Conservation (phyloP, 2,329 filamentous ascomycete species). For the Amauroascus niger region DNA sequence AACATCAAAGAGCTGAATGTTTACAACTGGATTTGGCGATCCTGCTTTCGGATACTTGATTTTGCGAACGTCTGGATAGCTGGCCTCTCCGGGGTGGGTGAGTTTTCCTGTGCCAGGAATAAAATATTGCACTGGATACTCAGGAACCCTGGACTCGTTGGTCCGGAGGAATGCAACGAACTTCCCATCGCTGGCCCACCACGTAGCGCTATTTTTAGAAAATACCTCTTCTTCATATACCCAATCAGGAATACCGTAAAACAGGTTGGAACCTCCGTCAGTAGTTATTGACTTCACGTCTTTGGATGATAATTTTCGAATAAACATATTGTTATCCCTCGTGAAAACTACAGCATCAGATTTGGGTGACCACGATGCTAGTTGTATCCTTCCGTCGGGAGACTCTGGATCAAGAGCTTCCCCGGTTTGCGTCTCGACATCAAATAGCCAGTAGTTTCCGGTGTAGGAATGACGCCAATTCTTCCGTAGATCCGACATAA, state of each 20-base stretch:
- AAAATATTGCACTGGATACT: constrained; percentile 90
- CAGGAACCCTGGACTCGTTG: constrained; percentile 83
- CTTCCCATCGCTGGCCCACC: constrained; percentile 88
- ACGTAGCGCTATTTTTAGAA: constrained; percentile 67
- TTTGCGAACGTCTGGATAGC: constrained; percentile 77
- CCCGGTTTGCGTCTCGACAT: constrained; percentile 68
- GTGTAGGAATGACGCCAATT: constrained; percentile 89
- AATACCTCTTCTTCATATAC: constrained; percentile 90
- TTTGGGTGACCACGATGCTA: constrained; percentile 80
- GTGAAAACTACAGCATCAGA: constrained; percentile 87
- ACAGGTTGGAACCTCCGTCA: constrained; percentile 79
- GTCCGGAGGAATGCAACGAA: constrained; percentile 87
- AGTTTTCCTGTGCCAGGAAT: constrained; percentile 66
- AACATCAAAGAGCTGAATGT: constrained; percentile 81
- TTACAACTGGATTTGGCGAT: constrained; percentile 81
- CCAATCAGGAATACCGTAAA: constrained; percentile 96
- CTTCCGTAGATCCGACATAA: constrained; percentile 60
- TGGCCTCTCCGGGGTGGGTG: constrained; percentile 63
- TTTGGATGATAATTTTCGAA: constrained; percentile 56
- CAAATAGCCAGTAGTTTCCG: constrained; percentile 81
- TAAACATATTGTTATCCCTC: constrained; percentile 77
- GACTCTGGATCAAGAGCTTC: constrained; percentile 67
- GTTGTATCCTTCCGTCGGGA: constrained; percentile 58
- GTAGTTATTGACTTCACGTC: constrained; percentile 64
- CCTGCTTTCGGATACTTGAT: constrained; percentile 98